Percentiles rank a stretch among this genome's conserved stretches.
Evolutionary conservation across 768 basidiomycete species (phyloP).

Genomic region (Auricularia cornea): DNA sequence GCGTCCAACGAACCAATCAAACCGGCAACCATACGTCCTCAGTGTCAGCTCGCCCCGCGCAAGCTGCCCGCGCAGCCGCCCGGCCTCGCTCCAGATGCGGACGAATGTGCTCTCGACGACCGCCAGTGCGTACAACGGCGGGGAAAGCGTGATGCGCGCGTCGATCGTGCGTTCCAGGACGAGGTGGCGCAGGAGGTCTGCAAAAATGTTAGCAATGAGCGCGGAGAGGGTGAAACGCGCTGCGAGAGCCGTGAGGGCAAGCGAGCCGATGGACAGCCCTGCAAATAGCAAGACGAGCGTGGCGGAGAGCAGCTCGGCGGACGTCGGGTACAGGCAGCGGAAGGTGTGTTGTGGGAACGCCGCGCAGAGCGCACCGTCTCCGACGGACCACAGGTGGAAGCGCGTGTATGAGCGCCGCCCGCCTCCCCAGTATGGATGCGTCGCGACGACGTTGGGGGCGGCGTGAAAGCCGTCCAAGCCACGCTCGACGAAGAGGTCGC

Average conservation of each 20-base stretch:
- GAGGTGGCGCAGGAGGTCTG: constrained; percentile 44
- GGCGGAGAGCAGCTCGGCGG: constrained; percentile 36
- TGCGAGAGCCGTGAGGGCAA: constrained; percentile 10
- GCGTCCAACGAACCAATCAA: constrained; percentile 49
- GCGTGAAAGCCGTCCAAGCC: constrained; percentile 36
- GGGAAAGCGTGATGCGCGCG: constrained; percentile 20
- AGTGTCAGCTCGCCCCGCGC: constrained; percentile 32
- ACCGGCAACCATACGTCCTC: constrained; percentile 30
- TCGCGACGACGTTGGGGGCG: constrained; percentile 41
- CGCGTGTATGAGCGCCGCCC: constrained; percentile 40
- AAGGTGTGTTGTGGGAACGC: constrained; percentile 42
- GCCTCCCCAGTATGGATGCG: constrained; percentile 50
- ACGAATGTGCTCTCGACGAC: constrained; percentile 43
- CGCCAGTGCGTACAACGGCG: constrained; percentile 29
- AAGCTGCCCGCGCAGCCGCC: constrained; percentile 37
- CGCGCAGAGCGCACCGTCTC: constrained; percentile 44
- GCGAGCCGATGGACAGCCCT: constrained; percentile 11
- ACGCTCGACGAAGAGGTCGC: constrained; percentile 26
- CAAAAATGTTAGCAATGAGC: constrained; percentile 34
- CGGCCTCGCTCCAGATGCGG: constrained; percentile 43
- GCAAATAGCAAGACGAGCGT: constrained; percentile 10
- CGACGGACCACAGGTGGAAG: constrained; percentile 52
- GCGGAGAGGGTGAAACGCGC: constrained; percentile 19
- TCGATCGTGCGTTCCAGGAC: constrained; percentile 27
- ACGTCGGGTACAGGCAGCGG: constrained; percentile 38